These are phyloP conservation scores for Naganishia sp. DNA, from an alignment of 1,284 basidiomycete genomes.

Conservation along the genomic window DNA sequence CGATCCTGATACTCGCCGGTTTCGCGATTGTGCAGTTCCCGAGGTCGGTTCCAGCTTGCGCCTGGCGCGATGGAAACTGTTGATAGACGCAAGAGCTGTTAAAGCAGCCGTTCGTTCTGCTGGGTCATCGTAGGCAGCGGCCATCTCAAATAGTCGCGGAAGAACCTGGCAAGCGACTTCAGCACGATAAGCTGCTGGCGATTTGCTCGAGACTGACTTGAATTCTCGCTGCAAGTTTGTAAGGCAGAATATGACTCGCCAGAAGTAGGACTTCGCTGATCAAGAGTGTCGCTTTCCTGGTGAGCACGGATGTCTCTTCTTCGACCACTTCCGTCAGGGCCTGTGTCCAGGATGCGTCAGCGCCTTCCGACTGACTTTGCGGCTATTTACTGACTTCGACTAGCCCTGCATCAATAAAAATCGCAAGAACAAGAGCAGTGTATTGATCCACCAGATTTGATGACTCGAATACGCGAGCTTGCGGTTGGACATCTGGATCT, in stretches of 20 bases:
- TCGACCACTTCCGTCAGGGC: conserved; percentile 80
- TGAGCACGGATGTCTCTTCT: conserved; percentile 65
- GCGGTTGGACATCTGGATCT: background rate
- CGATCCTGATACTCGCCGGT: conserved; percentile 39
- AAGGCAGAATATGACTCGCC: conserved; percentile 83
- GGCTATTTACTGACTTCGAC: conserved; percentile 66
- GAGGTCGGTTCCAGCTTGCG: conserved; percentile 19
- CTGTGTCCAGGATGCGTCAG: conserved; percentile 54
- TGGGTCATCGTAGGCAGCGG: conserved; percentile 70
- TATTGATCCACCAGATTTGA: conserved; percentile 87
- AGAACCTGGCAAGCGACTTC: conserved; percentile 62
- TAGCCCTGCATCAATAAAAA: conserved; percentile 84
- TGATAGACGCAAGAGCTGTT: conserved; percentile 80
- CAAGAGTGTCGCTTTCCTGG: conserved; percentile 85
- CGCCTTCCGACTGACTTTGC: background rate
- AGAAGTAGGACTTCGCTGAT: conserved; percentile 88
- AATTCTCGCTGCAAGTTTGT: conserved; percentile 75
- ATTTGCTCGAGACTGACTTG: conserved; percentile 61
- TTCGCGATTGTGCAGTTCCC: background rate
- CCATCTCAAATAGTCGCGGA: conserved; percentile 80
- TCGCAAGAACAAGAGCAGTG: conserved; percentile 79
- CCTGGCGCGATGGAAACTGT: conserved; percentile 85
- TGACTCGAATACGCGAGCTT: background rate
- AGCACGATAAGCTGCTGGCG: background rate
- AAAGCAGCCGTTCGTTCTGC: conserved; percentile 72